Base-by-base conservation (phyloP, 371 early-diverging fungal species). In the Apophysomyces elegans region DNA sequence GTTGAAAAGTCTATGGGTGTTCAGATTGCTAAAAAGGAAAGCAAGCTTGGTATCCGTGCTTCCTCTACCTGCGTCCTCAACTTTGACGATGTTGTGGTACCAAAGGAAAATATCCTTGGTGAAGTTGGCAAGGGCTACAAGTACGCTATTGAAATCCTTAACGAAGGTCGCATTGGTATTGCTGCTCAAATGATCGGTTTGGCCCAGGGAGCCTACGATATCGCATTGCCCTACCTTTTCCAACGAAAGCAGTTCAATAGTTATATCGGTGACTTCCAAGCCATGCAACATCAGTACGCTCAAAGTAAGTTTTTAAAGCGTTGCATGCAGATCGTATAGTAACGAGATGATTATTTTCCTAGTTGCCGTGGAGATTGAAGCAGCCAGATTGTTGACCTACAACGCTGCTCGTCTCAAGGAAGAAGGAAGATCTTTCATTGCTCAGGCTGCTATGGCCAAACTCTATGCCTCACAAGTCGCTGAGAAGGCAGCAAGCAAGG, bases 361-460 rank as follows among this genome's bases (percentile, higher is more conserved):
- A 77, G 79, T 94, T 41, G 96, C 97, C 12, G 87, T 87, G 56
- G 97, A 99, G 61, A 96, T 97, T 73, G 98, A 98, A 75, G 98
- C 98, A 37, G 96, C 98, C n/a, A 85, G 97, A 45, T 86, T 97
- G 57, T 85, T 99, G 75, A 97, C 97, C 11, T 99, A 99, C 84
- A 98, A 98, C 69, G 98, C 98, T 38, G 98, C 98, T 8, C 86
- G 98, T 44, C 75, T 97, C 64, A 97, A 97, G 90, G 96, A 98
- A 81, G 89, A 96, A 75, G 95, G 94, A 63, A 87, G 88, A 76
- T 76, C 80, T 56, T 96, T 99, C 70, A 81, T 92, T 61, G 95
- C 91, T 86, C 94, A 98, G 82, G 98, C 98, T 61, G 98, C 98
- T 56, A 97, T 99, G 97, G 97, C 96, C 71, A 98, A 99, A 83